Evolutionary conservation across 2,329 filamentous ascomycete genomes (phyloP), one percentile per base, ranked within the genome.

Genomic region (Colletotrichum cereale): DNA sequence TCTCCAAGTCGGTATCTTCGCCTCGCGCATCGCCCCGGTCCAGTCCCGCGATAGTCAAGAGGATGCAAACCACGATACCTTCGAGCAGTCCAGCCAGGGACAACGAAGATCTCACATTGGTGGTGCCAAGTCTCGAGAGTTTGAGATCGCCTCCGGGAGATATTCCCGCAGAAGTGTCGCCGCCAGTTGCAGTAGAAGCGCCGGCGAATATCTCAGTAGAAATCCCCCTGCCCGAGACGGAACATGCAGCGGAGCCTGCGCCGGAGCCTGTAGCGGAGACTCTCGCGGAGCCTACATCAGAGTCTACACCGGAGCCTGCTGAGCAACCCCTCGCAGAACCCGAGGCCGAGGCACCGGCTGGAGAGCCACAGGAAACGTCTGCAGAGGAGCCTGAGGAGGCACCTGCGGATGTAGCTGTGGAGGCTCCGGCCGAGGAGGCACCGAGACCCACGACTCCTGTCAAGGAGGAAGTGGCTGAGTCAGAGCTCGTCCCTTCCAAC

Each of bases 41-140:
- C n/a, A 86, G 82, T 73, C 84, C 84, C 18, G 79, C 79, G 18
- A 84, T 81, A 74, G 72, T 80, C 42, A 83, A 81, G 74, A 77
- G 79, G 67, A 75, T 80, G 1, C 78, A 79, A 24, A 70, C 65
- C 6, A 50, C 48, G 21, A 47, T 73, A 21, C 48, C 80, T 57
- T 84, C 85, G 75, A 80, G 36, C 72, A 89, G 86, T 69, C 87
- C 87, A 8, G 78, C 82, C 0, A 85, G 81, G 72, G 79, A 79
- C n/a, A 82, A 87, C 71, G 88, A 89, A 74, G 87, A 88, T 38
- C 80, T 89, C 48, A 87, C 86, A 2, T 80, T 89, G 75, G 82
- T 88, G 26, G 82, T 87, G 50, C 88, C 88, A 11, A 83, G 78
- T 31, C 75, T 88, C 55, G 80, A 83, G 38, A 82, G 76, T 58